Evolutionary conservation across 2,329 filamentous ascomycete species (phyloP).

Genomic region (Aspergillus bombycis): DNA sequence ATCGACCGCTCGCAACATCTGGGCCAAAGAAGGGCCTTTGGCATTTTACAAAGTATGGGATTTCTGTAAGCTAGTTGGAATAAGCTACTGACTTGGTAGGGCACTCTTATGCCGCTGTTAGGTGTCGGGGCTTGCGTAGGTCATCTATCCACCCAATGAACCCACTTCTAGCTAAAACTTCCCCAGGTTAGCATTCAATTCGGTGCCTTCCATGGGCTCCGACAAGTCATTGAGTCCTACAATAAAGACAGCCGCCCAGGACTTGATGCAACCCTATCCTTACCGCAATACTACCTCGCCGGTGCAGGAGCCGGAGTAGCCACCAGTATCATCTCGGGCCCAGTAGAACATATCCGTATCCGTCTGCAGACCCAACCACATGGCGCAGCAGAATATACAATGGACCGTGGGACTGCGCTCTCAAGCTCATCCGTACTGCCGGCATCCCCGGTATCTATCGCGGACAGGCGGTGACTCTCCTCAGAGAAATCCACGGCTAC

Average conservation of each 20-base stretch:
- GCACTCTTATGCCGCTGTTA: conserved; percentile 85
- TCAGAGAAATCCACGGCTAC: conserved; percentile 88
- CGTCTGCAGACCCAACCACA: conserved; percentile 91
- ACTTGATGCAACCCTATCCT: conserved; percentile 57
- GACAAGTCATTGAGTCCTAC: conserved; percentile 74
- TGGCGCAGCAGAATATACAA: conserved; percentile 71
- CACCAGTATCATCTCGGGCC: conserved; percentile 81
- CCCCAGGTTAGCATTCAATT: conserved; percentile 77
- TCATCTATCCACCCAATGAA: not conserved
- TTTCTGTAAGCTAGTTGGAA: too few relatives aligned
- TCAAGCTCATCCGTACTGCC: conserved; percentile 70
- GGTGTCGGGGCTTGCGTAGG: conserved; percentile 88
- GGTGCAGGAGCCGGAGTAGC: conserved; percentile 88
- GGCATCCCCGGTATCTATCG: conserved; percentile 77
- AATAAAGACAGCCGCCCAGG: conserved; percentile 49
- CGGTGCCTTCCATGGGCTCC: conserved; percentile 86
- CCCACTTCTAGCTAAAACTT: not conserved
- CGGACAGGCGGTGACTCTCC: conserved; percentile 79
- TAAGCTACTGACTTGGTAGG: conserved; percentile 51
- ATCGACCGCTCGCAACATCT: conserved; percentile 76
- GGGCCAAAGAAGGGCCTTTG: conserved; percentile 76
- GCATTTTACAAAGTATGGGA: conserved; percentile 76
- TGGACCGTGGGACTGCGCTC: conserved; percentile 83
- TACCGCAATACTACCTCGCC: conserved; percentile 80
- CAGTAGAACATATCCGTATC: conserved; percentile 95